phyloP scores from a whole-genome alignment of 1,284 basidiomycete species.

The Trichosporon coremiiforme region DNA sequence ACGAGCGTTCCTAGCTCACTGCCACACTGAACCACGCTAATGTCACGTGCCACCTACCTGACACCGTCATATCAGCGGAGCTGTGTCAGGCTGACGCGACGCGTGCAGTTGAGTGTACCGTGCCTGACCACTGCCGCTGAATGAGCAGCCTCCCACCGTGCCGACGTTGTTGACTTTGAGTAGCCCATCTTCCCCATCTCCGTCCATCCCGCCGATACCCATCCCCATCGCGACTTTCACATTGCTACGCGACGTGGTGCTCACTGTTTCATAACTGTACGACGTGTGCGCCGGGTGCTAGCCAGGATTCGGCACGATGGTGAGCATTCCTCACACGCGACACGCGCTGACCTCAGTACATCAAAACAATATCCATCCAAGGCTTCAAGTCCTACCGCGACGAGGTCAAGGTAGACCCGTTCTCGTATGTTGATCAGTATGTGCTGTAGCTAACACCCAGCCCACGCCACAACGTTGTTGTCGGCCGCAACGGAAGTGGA shows the following conservation, averaged over 20 bases:
- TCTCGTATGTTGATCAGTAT: slow-evolving; percentile 15
- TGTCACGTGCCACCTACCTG: neutral
- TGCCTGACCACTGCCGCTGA: neutral
- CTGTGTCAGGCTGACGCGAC: slow-evolving; percentile 6
- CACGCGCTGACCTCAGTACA: slow-evolving; percentile 62
- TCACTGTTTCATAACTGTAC: neutral
- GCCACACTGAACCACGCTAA: neutral
- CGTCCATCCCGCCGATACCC: slow-evolving; percentile 1
- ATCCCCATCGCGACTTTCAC: neutral
- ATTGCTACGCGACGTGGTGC: neutral
- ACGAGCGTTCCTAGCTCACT: neutral
- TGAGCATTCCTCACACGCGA: slow-evolving; percentile 24
- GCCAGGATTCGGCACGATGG: slow-evolving; percentile 27
- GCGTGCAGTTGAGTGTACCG: slow-evolving; percentile 5
- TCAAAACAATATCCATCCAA: slow-evolving; percentile 90
- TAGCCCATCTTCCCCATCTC: neutral
- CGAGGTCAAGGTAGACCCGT: slow-evolving; percentile 57
- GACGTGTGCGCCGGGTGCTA: slow-evolving; percentile 4
- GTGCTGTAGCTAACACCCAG: slow-evolving; percentile 57
- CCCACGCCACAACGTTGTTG: slow-evolving; percentile 87
- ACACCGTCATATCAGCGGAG: neutral
- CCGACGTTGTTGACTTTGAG: neutral
- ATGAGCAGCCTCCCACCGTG: neutral
- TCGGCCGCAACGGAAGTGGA: slow-evolving; percentile 91
- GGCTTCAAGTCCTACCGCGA: slow-evolving; percentile 92